Evolutionary conservation across 2,329 filamentous ascomycete genomes (phyloP).

Genomic region (Leptosphaerulina australis): DNA sequence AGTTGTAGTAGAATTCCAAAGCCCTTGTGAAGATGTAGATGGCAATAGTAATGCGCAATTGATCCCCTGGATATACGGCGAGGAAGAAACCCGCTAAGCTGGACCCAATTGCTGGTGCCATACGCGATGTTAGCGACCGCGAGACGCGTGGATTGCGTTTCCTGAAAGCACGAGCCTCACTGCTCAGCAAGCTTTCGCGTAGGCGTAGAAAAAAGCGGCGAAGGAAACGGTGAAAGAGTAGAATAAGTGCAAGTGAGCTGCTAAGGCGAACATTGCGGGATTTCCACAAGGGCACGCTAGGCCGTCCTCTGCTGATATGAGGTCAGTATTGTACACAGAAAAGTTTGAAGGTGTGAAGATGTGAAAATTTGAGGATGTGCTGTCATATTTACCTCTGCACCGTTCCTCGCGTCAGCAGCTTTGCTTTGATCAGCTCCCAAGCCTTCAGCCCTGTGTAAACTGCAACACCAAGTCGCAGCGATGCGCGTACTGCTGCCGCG

Average conservation of each 20-base stretch:
- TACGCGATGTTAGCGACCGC: constrained; percentile 75
- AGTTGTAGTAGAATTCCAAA: constrained; percentile 85
- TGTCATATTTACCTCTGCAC: constrained; percentile 32
- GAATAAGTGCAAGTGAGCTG: constrained; percentile 79
- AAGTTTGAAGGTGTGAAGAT: too few species aligned
- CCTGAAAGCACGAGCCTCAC: constrained; percentile 81
- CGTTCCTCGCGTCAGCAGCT: constrained; percentile 44
- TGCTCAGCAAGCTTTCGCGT: constrained; percentile 76
- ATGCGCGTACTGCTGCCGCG: constrained; percentile 54
- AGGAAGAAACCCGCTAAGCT: constrained; percentile 84
- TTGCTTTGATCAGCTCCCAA: constrained; percentile 52
- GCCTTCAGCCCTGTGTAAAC: constrained; percentile 54
- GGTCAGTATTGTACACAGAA: constrained; percentile 24
- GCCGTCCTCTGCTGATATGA: constrained; percentile 38
- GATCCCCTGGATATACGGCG: constrained; percentile 73
- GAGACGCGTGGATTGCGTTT: constrained; percentile 79
- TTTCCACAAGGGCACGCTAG: constrained; percentile 51
- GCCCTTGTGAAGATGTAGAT: constrained; percentile 83
- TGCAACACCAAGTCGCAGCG: constrained; percentile 53
- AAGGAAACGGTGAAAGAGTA: constrained; percentile 86
- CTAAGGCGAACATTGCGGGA: constrained; percentile 78
- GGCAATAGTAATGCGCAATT: constrained; percentile 77
- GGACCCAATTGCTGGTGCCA: constrained; percentile 88
- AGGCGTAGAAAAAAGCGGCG: constrained; percentile 87
- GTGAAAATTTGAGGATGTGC: too few species aligned